Base-by-base conservation (phyloP, 2,329 filamentous ascomycete genomes). In the Cadophora gregata region DNA sequence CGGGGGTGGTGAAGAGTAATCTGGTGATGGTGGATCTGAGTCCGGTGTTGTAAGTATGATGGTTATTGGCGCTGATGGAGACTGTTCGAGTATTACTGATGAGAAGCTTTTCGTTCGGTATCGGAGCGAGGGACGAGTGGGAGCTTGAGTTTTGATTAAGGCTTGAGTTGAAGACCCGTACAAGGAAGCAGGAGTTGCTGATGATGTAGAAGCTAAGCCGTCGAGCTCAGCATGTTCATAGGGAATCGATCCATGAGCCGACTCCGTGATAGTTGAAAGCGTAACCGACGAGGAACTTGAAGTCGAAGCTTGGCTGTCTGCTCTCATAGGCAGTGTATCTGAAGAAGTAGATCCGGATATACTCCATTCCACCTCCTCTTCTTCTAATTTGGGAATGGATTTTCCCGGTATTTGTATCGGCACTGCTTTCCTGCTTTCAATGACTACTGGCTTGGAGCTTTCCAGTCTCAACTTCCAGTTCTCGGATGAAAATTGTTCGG, bases 1-100 rank as follows among this genome's bases (percentile, higher is more conserved):
- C 3, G 31, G 19, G 3, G 29, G 33, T 14, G 45, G 29, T 3
- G n/a, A 24, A 6, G 29, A 3, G 47, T 51, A 21, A 1, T 19
- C 0, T 31, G 38, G 24, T 25, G 33, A 59, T 24, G 36, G 29
- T n/a, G 25, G 19, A 25, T 64, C 55, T 24, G 67, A 63, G 10
- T 67, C 64, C 12, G 73, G 72, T 27, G 71, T 69, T 19, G 73
- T 74, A 48, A 74, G 63, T n/a, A 73, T 68, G 33, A 75, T 74
- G 24, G 63, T 71, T 24, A 75, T 65, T 9, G 72, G 64, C 3
- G 55, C 62, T 12, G 47, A 64, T 8, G 59, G 36, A 24, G 67
- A 60, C 10, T 64, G 63, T 19, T 67, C 50, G 38, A 69, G 65
- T 5, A 67, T 64, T 6, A 66, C 68, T 9, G 64, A 63, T 16